Conservation (phyloP, 768 basidiomycete species). For the Lactarius sanguifluus region DNA sequence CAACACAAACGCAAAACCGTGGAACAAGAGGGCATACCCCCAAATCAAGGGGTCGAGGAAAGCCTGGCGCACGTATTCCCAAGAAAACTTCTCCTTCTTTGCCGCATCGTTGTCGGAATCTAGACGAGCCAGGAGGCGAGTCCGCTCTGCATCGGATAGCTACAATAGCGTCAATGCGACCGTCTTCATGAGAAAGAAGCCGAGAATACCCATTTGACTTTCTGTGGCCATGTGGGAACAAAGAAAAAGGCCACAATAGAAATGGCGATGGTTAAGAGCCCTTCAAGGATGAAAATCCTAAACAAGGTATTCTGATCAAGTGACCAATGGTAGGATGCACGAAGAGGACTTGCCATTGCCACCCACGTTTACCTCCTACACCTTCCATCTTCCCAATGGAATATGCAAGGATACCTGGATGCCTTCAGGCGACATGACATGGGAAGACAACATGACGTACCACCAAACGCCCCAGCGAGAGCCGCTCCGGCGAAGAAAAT, state of each 20-base stretch:
- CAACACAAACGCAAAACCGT: slow-evolving; percentile 58
- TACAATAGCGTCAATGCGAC: slow-evolving; percentile 29
- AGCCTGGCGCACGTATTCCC: slow-evolving; percentile 56
- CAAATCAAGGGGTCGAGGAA: slow-evolving; percentile 58
- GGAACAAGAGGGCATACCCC: slow-evolving; percentile 60
- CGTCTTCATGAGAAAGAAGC: background rate
- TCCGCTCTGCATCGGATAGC: slow-evolving; percentile 54
- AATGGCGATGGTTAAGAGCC: slow-evolving; percentile 49
- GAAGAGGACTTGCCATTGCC: slow-evolving; percentile 49
- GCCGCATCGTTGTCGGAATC: slow-evolving; percentile 55
- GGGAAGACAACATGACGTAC: slow-evolving; percentile 34
- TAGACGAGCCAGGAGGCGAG: slow-evolving; percentile 49
- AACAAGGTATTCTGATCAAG: background rate
- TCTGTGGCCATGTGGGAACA: slow-evolving; percentile 59
- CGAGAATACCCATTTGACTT: slow-evolving; percentile 52
- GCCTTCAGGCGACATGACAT: background rate
- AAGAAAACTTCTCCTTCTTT: slow-evolving; percentile 53
- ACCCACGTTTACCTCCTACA: slow-evolving; percentile 56
- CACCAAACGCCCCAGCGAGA: slow-evolving; percentile 63
- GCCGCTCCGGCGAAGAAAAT: slow-evolving; percentile 64
- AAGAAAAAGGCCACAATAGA: slow-evolving; percentile 52
- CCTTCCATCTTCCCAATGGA: slow-evolving; percentile 61
- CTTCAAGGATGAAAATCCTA: slow-evolving; percentile 62
- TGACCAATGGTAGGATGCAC: background rate
- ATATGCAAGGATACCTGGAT: slow-evolving; percentile 55